Base-by-base conservation (phyloP, 306 rosid species). In the Cucumis cinereus region DNA sequence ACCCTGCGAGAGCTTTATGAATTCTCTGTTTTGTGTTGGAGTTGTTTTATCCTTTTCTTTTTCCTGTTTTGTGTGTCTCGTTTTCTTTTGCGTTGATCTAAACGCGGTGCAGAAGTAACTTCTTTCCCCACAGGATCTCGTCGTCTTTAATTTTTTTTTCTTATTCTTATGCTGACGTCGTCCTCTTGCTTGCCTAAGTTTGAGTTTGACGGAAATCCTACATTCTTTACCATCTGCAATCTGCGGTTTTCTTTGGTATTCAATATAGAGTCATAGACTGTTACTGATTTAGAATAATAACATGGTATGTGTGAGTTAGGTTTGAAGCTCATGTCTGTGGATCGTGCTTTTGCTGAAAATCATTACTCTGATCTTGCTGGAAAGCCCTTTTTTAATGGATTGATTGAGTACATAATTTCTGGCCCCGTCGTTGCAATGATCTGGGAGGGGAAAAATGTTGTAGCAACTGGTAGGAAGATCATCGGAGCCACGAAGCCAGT, bases 351-450 rank as follows among this genome's bases (percentile, higher is more conserved):
- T 77, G 98, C 98, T 49, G 97, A 91, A 89, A 89, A 67, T 75
- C 98, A 94, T 86, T 94, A 94, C 45, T 86, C 86, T 0, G 98
- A 93, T 79, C 86, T 93, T 79, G 89, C 98, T 80, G 87, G 93
- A 16, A 93, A 93, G 89, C 98, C 98, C 60, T 93, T 93, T 82
- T 93, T 91, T 70, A 85, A 43, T 43, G 91, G 94, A 8, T 84
- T 93, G 90, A 97, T 93, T 56, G 98, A 91, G 0, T 93, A 93
- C 84, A 91, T 91, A 6, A 79, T 91, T 19, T 87, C 91, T 40
- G 98, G 98, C 8, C 97, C 98, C 14, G 96, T 94, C 83, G 98
- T 90, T 74, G 98, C 98, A n/a, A 94, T 87, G 96, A 74, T 91
- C 23, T 94, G 97, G 98, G 98, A 94, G 87, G 98, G 98, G 2